Evolutionary conservation across 192 early-diverging fungal genomes (phyloP), one percentile per base, ranked within the genome.

Genomic region (Phycomyces nitens): DNA sequence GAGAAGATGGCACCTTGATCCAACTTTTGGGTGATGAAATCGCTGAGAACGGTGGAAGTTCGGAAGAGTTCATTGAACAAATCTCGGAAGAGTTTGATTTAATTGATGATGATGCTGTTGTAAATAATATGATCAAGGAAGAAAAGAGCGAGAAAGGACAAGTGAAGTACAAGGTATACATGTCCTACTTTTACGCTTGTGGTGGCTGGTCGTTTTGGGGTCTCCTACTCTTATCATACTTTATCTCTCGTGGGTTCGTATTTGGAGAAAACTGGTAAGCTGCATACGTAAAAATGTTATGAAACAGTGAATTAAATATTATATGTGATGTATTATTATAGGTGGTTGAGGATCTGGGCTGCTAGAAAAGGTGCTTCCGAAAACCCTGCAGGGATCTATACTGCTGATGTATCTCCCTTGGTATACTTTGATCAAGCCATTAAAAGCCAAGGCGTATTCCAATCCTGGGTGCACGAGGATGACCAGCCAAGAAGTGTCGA

Each of bases 101-200:
- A 50, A 66, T 21, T 49, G 68, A 41, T 64, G 52, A 34, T 34
- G 7, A 34, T 34, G 29, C 81, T 20, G 62, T 18, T 20, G 56
- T 79, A 68, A 79, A 80, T 20, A 75, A 85, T 64, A 75, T 97
- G 49, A 91, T 92, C 40, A 70, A 86, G 43, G 90, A 92, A 9
- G 97, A 99, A 71, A 88, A 93, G 69, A 82, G 86, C 56, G 89
- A 85, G 15, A 81, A 85, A 12, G 97, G 97, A 0, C 78, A 82
- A 52, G 95, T 98, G 51, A 74, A 79, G 26, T 82, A 72, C 14
- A 54, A 68, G 6, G 88, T 98, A 14, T 98, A 94, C 84, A 69
- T 86, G 21, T 76, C 80, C 12, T 99, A 97, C 68, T 75, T 89
- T 58, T 60, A 70, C n/a, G 88, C 86, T 22, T 86, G 87, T 39